A percentile compares a stretch with the other conserved stretches of the same genome.
These are phyloP conservation scores for Globisporangium yorkense DNA, from an alignment of 352 stramenopile species.

Conservation along the genomic window DNA sequence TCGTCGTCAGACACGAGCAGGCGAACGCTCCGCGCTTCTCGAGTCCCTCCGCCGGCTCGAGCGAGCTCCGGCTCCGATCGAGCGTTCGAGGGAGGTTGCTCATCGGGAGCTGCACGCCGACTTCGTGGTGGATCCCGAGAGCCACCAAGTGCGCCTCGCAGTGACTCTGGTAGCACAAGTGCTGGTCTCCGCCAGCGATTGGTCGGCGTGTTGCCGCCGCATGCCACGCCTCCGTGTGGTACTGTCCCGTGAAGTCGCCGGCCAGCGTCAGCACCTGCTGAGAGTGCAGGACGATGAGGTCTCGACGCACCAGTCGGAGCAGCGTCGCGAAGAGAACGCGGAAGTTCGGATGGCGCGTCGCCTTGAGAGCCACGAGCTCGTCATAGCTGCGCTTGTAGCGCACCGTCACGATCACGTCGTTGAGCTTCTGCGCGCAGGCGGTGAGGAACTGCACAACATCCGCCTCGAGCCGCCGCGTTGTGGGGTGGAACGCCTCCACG, in stretches of 20 bases:
- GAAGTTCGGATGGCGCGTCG: constrained; percentile 30
- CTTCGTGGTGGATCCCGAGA: constrained; percentile 46
- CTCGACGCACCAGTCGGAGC: constrained; percentile 35
- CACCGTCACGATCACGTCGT: constrained; percentile 26
- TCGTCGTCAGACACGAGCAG: constrained; percentile 46
- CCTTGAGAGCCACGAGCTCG: constrained; percentile 29
- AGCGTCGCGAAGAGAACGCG: constrained; percentile 28
- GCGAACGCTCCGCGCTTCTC: constrained; percentile 59
- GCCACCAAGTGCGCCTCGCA: constrained; percentile 30
- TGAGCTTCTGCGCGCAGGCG: constrained; percentile 21
- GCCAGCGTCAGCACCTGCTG: constrained; percentile 63
- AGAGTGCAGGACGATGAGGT: constrained; percentile 51
- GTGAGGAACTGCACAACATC: constrained; percentile 52
- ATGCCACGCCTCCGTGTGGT: constrained; percentile 51
- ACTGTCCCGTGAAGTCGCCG: constrained; percentile 54
- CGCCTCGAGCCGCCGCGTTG: constrained; percentile 31
- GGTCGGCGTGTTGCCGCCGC: constrained; percentile 22
- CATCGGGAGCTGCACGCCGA: constrained; percentile 48
- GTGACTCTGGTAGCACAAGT: constrained; percentile 56
- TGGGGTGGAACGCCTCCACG: constrained; percentile 31
- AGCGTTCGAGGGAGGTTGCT: constrained; percentile 65
- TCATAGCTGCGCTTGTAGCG: constrained; percentile 41
- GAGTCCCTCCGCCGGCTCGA: constrained; percentile 30
- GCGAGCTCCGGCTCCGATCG: constrained; percentile 36
- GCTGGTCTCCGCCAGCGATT: constrained; percentile 15